Evolutionary conservation across 2,329 filamentous ascomycete species (phyloP), one percentile per base, ranked within the genome.

Genomic region (Pseudopithomyces chartarum): DNA sequence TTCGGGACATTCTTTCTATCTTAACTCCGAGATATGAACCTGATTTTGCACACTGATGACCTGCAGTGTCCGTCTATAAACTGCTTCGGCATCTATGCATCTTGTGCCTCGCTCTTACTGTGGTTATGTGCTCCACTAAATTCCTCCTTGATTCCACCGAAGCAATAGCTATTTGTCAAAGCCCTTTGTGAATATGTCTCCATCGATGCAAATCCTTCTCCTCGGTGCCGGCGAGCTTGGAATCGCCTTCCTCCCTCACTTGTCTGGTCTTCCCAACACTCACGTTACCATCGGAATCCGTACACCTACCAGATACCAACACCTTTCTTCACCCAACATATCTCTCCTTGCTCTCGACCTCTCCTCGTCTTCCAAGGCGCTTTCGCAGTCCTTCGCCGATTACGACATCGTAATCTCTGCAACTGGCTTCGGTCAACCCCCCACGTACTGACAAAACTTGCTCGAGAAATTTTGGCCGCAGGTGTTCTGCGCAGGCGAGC

Each of bases 141-240:
- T n/a, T 36, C 5, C 11, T 13, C 6, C 34, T 5, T 5, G 8
- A 5, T 29, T 29, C 8, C 26, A 36, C 34, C 11, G 3, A 13
- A 36, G 12, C 11, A 36, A 36, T 13, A 5, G 11, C 11, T 5
- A 42, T 39, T 39, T 20, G 20, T 23, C 40, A 19, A 43, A 23
- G 19, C 15, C 3, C 38, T 4, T 19, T 19, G 2, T 19, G 34
- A 40, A 20, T 13, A 61, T 56, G 22, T 8, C 52, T 13, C 17
- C 57, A 8, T 6, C 54, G 7, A 64, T 49, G 0, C 53, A 61
- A 20, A 76, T 89, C 55, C 84, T 90, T 48, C 78, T 90, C 49
- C 75, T 90, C 56, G 87, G 88, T 51, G 84, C 85, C n/a, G 87
- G 87, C 56, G 87, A 90, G 75, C 82, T 90, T 13, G 88, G 87